Evolutionary conservation across 176 grass and related monocot genomes (phyloP), one percentile per base, ranked within the genome.

Genomic region (Echinochloa phyllopogon): DNA sequence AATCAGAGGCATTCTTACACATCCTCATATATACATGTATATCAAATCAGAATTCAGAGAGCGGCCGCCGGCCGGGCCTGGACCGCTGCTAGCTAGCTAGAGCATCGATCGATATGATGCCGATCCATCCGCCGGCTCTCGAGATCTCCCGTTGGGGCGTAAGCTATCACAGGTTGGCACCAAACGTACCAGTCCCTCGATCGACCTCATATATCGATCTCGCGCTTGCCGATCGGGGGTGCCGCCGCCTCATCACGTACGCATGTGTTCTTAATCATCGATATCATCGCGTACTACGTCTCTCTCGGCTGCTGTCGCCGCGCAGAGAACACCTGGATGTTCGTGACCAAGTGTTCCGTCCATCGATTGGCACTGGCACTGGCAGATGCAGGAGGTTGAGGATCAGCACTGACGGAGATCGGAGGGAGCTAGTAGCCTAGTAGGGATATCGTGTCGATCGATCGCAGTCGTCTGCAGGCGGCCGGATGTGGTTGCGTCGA

Each of bases 121-220:
- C 29, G n/a, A 33, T 33, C 29, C 1, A 33, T 33, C 29, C 29
- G 29, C 29, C 29, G 29, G 29, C 29, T 33, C 29, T n/a, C n/a
- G n/a, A n/a, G 29, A 33, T 21, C 53, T 1, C 29, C 79, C 50
- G 51, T 58, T 33, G 51, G 40, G 40, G 18, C 11, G 40, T 33
- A 33, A 33, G 29, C 50, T 58, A 29, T 88, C 66, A 58, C 57
- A 72, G 70, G 87, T 84, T 58, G 87, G 66, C 67, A 84, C 87
- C 87, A 56, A 78, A 72, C 81, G 74, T 69, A 59, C 78, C 17
- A 43, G 2, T 40, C 21, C 29, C 38, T 39, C 72, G 21, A 63
- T 65, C 27, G 39, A 14, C 23, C 38, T 11, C 65, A 10, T n/a
- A n/a, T n/a, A n/a, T n/a, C n/a, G n/a, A n/a, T 29, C 37, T 43